These are phyloP conservation scores for Prototheca wickerhamii DNA, from an alignment of 163 green algal genomes.

Conservation along the genomic window DNA sequence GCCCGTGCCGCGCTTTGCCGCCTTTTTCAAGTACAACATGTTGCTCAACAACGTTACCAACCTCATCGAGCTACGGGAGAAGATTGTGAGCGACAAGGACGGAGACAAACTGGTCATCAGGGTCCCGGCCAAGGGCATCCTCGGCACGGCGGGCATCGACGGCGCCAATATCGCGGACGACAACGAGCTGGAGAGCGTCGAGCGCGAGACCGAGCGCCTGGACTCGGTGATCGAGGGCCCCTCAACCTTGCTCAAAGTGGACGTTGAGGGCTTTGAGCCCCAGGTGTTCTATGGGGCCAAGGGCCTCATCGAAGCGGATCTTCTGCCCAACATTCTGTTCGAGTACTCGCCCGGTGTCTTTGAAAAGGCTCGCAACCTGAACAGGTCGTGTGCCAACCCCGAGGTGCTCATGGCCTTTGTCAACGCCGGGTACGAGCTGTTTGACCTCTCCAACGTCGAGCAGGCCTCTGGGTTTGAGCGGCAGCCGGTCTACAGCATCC, in stretches of 20 bases:
- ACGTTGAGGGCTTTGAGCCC: conserved; percentile 74
- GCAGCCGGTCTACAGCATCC: neutral
- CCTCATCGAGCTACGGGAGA: conserved; percentile 33
- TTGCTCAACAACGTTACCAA: conserved; percentile 47
- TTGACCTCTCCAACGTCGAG: neutral
- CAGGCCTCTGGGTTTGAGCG: neutral
- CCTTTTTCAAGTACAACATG: conserved; percentile 58
- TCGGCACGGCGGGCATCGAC: conserved; percentile 60
- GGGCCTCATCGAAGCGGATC: conserved; percentile 8
- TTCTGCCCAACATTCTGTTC: conserved; percentile 41
- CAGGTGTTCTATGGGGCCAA: conserved; percentile 28
- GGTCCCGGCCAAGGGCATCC: conserved; percentile 46
- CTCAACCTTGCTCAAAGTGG: conserved; percentile 54
- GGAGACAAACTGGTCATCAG: conserved; percentile 35
- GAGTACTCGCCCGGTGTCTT: conserved; percentile 52
- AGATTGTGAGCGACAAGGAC: conserved; percentile 19
- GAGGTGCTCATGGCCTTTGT: neutral
- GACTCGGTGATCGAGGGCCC: conserved; percentile 46
- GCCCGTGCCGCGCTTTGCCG: conserved; percentile 60
- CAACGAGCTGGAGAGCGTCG: conserved; percentile 24
- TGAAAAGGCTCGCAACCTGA: neutral
- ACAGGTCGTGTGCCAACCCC: neutral
- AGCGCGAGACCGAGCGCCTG: conserved; percentile 32
- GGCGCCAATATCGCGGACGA: conserved; percentile 68
- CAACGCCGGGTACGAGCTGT: neutral